Evolutionary conservation across 257 asterid genomes (phyloP), one percentile per base, ranked within the genome.

Genomic region (Jaltomata sinuosa): DNA sequence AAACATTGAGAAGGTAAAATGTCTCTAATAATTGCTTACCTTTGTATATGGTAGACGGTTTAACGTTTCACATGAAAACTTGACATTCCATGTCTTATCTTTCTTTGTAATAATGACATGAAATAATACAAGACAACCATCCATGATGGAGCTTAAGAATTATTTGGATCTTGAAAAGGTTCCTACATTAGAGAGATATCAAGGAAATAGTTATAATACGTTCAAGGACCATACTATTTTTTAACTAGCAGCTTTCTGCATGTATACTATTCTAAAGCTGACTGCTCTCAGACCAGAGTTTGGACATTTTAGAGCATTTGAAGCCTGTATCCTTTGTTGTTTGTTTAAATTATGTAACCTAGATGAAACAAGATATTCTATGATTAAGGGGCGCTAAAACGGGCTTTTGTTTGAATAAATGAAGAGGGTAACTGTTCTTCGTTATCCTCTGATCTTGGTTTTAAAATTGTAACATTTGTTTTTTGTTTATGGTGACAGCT

Each of bases 1-100:
- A 76, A 94, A 94, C 80, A 94, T 94, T 59, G 97, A 94, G 91
- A 94, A 94, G 97, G 97, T 94, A 87, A 25, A 52, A 9, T 27
- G 47, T 38, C 50, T 22, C 25, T 52, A 7, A 8, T 45, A 77
- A 29, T 50, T 68, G 49, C 50, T 3, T 19, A 68, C 49, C 49
- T 36, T 34, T 34, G 16, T 68, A 19, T 67, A 18, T 65, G 74
- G 11, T 65, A 31, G 74, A 34, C 9, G 11, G 22, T 65, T 32
- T 19, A 34, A 67, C 15, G 1, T 34, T 34, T 34, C 18, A 34
- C 49, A 34, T 34, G 27, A 3, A 18, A 32, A 19, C 16, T 68
- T 68, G 49, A 4, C 49, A 8, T 34, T 34, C 49, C 49, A 34
- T 67, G 49, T 34, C 27, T 68, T 9, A 29, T 18, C 74, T 16